A percentile compares a stretch with the other conserved stretches of the same genome.
These are phyloP conservation scores for Linaria vulgaris DNA, from an alignment of 257 asterid genomes.

Conservation along the genomic window DNA sequence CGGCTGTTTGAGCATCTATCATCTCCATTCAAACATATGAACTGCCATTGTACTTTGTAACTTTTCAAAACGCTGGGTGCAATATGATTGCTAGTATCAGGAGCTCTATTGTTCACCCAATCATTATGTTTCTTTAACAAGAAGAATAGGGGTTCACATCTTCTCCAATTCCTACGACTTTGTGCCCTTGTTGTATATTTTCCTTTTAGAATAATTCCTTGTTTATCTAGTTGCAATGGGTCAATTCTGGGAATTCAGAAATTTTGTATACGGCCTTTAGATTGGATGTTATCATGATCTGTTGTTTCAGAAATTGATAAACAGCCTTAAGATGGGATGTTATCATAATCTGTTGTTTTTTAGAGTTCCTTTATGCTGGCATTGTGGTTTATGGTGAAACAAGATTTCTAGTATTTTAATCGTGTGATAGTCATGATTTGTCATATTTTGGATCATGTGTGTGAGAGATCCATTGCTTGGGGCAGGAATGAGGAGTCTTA, in stretches of 20 bases:
- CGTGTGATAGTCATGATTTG: too few species aligned
- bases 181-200: neutral
- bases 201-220: neutral
- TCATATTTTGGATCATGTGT: too few species aligned
- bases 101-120: neutral
- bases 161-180: neutral
- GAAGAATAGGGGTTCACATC: neutral
- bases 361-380: neutral
- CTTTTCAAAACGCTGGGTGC: conserved; percentile 3
- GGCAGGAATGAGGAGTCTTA: neutral
- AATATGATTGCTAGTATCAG: neutral
- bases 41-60: conserved; percentile 6
- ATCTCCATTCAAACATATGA: neutral
- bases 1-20: conserved; percentile 3
- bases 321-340: too few species aligned
- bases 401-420: conserved; percentile 9
- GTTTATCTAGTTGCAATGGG: neutral
- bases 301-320: neutral
- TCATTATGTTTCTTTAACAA: neutral
- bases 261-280: neutral
- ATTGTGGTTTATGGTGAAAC: conserved; percentile 9
- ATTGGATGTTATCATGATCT: neutral
- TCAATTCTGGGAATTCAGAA: conserved; percentile 3
- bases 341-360: conserved; percentile 3
- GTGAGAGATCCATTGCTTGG: neutral